Evolutionary conservation across 2,329 filamentous ascomycete species (phyloP).

Genomic region (Penicillium sp.): DNA sequence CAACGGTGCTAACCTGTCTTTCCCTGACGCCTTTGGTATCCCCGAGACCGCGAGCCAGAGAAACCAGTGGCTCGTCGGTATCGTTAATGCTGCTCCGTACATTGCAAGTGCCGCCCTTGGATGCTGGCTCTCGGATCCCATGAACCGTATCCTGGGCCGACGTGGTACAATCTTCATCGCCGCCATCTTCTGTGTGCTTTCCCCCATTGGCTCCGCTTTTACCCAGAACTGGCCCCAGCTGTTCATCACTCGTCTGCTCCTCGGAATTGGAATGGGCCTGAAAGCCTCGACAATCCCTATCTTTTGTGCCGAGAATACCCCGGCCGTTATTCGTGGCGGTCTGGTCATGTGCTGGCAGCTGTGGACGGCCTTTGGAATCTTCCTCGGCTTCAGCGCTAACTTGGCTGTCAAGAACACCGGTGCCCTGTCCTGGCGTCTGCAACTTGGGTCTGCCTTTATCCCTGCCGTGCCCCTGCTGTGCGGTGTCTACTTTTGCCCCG

Average conservation of each 20-base stretch:
- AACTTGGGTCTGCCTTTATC: slow-evolving; percentile 64
- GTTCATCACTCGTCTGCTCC: slow-evolving; percentile 55
- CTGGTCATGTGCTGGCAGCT: slow-evolving; percentile 57
- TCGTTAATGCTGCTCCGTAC: slow-evolving; percentile 62
- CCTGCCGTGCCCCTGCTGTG: slow-evolving; percentile 61
- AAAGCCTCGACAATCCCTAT: slow-evolving; percentile 57
- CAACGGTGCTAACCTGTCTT: slow-evolving; percentile 50
- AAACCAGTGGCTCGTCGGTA: slow-evolving; percentile 62
- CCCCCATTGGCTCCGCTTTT: slow-evolving; percentile 65
- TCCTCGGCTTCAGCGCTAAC: slow-evolving; percentile 65
- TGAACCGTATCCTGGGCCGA: slow-evolving; percentile 59
- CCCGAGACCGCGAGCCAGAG: slow-evolving; percentile 38
- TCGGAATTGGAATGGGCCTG: slow-evolving; percentile 63
- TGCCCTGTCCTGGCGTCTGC: slow-evolving; percentile 61
- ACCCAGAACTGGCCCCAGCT: slow-evolving; percentile 60
- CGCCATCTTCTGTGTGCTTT: slow-evolving; percentile 63
- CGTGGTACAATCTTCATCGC: slow-evolving; percentile 64
- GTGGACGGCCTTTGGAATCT: slow-evolving; percentile 62
- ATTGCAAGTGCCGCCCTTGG: slow-evolving; percentile 54
- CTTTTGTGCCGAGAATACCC: slow-evolving; percentile 57
- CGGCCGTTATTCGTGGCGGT: slow-evolving; percentile 55
- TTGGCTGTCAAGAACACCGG: slow-evolving; percentile 61
- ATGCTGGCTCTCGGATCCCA: slow-evolving; percentile 66
- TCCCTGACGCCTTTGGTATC: slow-evolving; percentile 49
- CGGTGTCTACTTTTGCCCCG: slow-evolving; percentile 61